Evolutionary conservation across 768 basidiomycete species (phyloP).

Genomic region (Leccinum obscurum): DNA sequence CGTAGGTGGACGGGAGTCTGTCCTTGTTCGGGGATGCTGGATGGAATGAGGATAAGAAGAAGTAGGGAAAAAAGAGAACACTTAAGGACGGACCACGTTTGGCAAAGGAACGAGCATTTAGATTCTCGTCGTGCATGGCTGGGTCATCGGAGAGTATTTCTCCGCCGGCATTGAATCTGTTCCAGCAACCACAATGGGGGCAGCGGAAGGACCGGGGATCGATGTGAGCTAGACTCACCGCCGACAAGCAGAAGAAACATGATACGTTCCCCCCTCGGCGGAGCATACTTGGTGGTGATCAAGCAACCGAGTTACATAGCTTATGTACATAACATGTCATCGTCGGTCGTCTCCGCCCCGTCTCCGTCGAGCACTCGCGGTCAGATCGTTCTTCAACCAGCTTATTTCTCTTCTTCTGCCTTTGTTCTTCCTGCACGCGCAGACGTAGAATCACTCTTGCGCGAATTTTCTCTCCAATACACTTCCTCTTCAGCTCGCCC

Average conservation of each 20-base stretch:
- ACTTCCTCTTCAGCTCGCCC: constrained; percentile 40
- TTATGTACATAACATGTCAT: constrained; percentile 6
- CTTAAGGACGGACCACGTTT: constrained; percentile 56
- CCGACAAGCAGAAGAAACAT: constrained; percentile 76
- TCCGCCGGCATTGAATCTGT: constrained; percentile 68
- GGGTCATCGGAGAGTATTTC: constrained; percentile 85
- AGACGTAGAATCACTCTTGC: constrained; percentile 58
- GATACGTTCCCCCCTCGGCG: constrained; percentile 48
- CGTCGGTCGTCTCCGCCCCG: constrained; percentile 42
- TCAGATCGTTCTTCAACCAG: constrained; percentile 64
- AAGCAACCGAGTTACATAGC: not conserved
- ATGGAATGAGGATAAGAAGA: constrained; percentile 2
- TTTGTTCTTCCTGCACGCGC: constrained; percentile 65
- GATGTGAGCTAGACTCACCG: constrained; percentile 39
- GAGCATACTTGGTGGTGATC: constrained; percentile 32
- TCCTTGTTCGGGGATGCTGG: constrained; percentile 70
- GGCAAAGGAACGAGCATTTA: constrained; percentile 71
- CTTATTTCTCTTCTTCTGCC: constrained; percentile 76
- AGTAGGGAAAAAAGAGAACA: not conserved
- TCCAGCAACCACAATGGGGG: constrained; percentile 68
- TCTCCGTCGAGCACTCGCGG: constrained; percentile 61
- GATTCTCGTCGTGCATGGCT: constrained; percentile 78
- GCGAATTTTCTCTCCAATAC: constrained; percentile 54
- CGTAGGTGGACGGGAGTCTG: constrained; percentile 61
- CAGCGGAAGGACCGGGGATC: constrained; percentile 65